Evolutionary conservation across 2,329 filamentous ascomycete genomes (phyloP), one percentile per base, ranked within the genome.

Genomic region (Coleophoma eucalyptorum): DNA sequence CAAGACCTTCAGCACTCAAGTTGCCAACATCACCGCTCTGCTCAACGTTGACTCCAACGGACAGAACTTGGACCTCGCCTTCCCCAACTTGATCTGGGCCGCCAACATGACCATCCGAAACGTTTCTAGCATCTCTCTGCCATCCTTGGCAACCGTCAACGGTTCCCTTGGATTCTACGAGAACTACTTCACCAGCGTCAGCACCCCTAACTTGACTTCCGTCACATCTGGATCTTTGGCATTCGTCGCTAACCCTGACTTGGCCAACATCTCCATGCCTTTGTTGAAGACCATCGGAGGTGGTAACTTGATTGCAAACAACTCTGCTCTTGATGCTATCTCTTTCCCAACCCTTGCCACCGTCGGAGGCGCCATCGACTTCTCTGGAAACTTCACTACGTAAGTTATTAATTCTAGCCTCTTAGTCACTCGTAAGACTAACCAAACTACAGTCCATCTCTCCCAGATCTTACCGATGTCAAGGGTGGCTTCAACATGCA

Each of bases 241-340:
- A 3, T 81, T 87, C 62, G 76, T 83, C 67, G 79, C 78, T 72
- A 87, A 87, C 75, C 69, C 71, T 40, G 67, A 76, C 54, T 73
- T 87, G 46, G 68, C 73, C 67, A 96, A 96, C 80, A 78, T 97
- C 71, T 84, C 86, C 53, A 80, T 96, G 72, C 85, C 87, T 44
- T 43, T 66, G 19, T 78, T 97, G 43, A 78, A 76, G 58, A 79
- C 72, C 49, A 80, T 96, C 63, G 83, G 80, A 60, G 92, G 90
- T 74, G 90, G 87, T 68, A 81, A 96, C 68, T 84, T 87, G 61
- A 83, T 99, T 65, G 86, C 89, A 72, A 96, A 96, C 83, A 97
- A 97, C 85, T 89, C 90, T 54, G 75, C 77, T 50, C 80, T 97
- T 33, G 61, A 71, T 50, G 67, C 74, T 54, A 77, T 97, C 57